A percentile compares a stretch with the other conserved stretches of the same genome.
Evolutionary conservation across 768 basidiomycete species (phyloP).

Genomic region (Suillus spraguei): DNA sequence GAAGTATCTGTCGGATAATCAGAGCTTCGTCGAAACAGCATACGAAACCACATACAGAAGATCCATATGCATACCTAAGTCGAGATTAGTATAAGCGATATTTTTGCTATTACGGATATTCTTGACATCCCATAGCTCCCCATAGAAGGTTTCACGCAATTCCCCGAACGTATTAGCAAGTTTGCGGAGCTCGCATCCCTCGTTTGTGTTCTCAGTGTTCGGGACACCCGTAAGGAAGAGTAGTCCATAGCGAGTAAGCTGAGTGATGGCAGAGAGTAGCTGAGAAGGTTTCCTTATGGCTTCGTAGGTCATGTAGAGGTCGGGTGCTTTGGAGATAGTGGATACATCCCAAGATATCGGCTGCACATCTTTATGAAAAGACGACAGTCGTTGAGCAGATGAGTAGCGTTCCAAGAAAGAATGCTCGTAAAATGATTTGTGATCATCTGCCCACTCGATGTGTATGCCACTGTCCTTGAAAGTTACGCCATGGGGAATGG

Average conservation of each 20-base stretch:
- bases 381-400: constrained; percentile 33
- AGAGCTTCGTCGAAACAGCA: background rate
- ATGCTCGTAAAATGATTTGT: constrained; percentile 54
- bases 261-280: constrained; percentile 62
- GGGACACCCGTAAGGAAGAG: constrained; percentile 77
- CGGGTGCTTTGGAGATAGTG: constrained; percentile 35
- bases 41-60: constrained; percentile 64
- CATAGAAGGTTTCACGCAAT: constrained; percentile 88
- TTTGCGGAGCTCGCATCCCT: constrained; percentile 64
- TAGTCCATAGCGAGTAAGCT: constrained; percentile 73
- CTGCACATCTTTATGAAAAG: constrained; percentile 48
- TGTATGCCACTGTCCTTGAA: constrained; percentile 47
- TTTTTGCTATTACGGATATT: constrained; percentile 76
- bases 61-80: constrained; percentile 92
- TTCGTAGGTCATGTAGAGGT: constrained; percentile 61
- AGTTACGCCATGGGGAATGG: constrained; percentile 43
- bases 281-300: constrained; percentile 46
- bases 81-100: constrained; percentile 92
- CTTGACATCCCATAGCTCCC: constrained; percentile 85
- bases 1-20: constrained; percentile 67
- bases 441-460: constrained; percentile 60
- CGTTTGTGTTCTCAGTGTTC: constrained; percentile 55
- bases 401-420: constrained; percentile 55
- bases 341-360: constrained; percentile 48
- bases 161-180: constrained; percentile 74